Evolutionary conservation across 202 grass and related monocot species (phyloP), one percentile per base, ranked within the genome.

Genomic region (Panicum virgatum): DNA sequence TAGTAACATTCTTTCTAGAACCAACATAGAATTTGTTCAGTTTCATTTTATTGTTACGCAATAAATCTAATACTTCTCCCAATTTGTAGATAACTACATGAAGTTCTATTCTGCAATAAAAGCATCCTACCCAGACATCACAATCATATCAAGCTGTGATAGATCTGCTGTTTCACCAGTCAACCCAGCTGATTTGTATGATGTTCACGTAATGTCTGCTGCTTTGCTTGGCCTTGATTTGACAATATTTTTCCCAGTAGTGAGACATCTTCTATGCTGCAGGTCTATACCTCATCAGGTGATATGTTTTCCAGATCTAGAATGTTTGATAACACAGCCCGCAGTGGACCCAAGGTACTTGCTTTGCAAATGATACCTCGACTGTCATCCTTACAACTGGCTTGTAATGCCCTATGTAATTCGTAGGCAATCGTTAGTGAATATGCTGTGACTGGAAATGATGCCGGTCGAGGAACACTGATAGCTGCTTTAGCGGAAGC

Each of bases 281-380:
- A 97, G 95, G 86, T 94, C 62, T 94, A 98, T 89, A 79, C 95
- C 43, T 94, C 95, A 75, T 87, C 92, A n/a, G 76, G 79, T 73
- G 84, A 91, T 85, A 98, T 98, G 95, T 91, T 94, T 86, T 91
- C 82, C 72, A 98, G 76, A 86, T 80, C 80, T 80, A 91, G 82
- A 62, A 87, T 92, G 84, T 98, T 98, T 84, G 95, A 94, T 75
- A 75, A 47, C 27, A 80, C 86, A 75, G 78, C 75, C 25, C 88
- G 90, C 18, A 78, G 37, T 76, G 95, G 88, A 72, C 88, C 84
- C 43, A 98, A 98, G 88, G 95, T 93, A 77, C 50, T 53, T 44
- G 39, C 54, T 83, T 69, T 39, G 58, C 39, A 36, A 45, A 47
- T 62, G 25, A 34, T 68, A 67, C 60, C 37, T 82, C 30, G 78